Evolutionary conservation across 2,329 filamentous ascomycete species (phyloP), one percentile per base, ranked within the genome.

Genomic region (Alternaria sp.): DNA sequence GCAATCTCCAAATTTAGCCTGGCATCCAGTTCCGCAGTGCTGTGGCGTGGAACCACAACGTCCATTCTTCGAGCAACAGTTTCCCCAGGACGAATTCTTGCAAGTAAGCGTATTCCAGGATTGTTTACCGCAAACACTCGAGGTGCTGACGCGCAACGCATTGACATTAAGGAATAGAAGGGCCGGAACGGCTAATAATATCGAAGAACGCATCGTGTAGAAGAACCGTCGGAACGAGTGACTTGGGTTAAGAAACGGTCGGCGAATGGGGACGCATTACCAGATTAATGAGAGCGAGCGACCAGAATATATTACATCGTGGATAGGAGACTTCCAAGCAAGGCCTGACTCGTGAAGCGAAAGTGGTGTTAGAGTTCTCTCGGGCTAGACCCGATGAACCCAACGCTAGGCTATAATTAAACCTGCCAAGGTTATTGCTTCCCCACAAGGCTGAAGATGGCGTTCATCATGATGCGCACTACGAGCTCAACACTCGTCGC

Each of bases 1-100:
- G 57, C 65, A 67, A 10, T 63, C 54, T 44, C 65, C 65, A 11
- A 61, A 67, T 13, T 26, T 60, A 32, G n/a, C 36, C 57, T 67
- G 63, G 32, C 75, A 79, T 8, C 71, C 72, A 11, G 65, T 66
- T 25, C 67, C 68, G 54, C 75, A 77, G 58, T 47, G n/a, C 19
- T 32, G 17, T 36, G 54, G 3, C 12, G 43, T 36, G 19, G 44
- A 47, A 25, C 54, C 54, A 36, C 54, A 57, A 47, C 43, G 45
- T 25, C 54, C 43, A 47, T 36, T 17, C 26, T 36, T 57, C 10
- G 54, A 57, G 44, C 54, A 57, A 47, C 54, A 57, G 19, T 49
- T 57, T 47, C 54, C 54, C 43, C 43, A 57, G 7, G 40, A 25
- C 19, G 43, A 47, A 32, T 26, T 26, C 45, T 49, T 57, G 54